A percentile compares a stretch with the other conserved stretches of the same genome.
phyloP scores from a whole-genome alignment of 306 rosid species.

The Dryas alaskensis region DNA sequence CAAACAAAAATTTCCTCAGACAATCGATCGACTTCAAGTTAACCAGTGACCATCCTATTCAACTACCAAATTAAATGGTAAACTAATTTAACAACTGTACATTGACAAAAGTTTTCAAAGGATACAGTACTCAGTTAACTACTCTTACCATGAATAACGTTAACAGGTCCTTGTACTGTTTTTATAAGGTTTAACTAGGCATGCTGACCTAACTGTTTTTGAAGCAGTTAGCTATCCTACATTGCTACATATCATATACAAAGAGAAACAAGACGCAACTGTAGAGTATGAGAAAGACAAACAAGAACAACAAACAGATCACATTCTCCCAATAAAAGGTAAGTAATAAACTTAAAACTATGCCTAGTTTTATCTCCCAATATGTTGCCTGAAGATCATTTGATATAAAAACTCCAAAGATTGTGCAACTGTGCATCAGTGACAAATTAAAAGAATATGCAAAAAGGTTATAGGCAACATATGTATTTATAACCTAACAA shows the following conservation, averaged over 20 bases:
- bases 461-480: not conserved
- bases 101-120: not conserved
- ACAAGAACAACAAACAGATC: not conserved
- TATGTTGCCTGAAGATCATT: not conserved
- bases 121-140: not conserved
- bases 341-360: not conserved
- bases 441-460: not conserved
- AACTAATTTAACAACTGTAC: not conserved
- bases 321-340: not conserved
- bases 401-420: not conserved
- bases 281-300: not conserved
- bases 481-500: not conserved
- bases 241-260: not conserved
- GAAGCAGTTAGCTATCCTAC: not conserved
- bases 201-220: not conserved
- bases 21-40: not conserved
- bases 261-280: not conserved
- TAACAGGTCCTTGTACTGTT: not conserved
- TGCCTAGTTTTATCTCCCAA: not conserved
- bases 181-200: not conserved
- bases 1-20: not conserved
- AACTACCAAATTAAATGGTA: not conserved
- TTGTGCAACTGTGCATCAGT: not conserved
- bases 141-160: not conserved
- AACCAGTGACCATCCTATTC: not conserved